Percentiles rank a stretch among this genome's conserved stretches.
Evolutionary conservation across 192 early-diverging fungal species (phyloP).

Genomic region (Backusella australiensis): DNA sequence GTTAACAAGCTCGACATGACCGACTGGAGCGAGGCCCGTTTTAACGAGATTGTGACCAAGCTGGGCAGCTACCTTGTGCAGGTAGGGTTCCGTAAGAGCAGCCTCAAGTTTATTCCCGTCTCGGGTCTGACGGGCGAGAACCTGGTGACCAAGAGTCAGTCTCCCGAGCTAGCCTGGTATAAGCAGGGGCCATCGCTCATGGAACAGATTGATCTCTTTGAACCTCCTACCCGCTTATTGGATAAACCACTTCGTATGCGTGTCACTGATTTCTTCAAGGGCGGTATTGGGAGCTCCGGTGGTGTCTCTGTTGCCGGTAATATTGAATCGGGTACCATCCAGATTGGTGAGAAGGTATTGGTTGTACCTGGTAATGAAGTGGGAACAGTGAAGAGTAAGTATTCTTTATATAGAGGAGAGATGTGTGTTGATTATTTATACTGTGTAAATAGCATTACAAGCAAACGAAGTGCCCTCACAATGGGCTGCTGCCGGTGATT

Average conservation of each 20-base stretch:
- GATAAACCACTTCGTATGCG: conserved; percentile 84
- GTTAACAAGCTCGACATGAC: conserved; percentile 94
- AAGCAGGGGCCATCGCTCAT: conserved; percentile 80
- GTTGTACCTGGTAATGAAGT: conserved; percentile 79
- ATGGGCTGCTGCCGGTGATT: conserved; percentile 96
- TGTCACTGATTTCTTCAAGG: conserved; percentile 89
- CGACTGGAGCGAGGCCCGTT: conserved; percentile 82
- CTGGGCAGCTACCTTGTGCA: conserved; percentile 69
- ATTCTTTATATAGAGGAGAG: too few relatives aligned
- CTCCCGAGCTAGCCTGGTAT: conserved; percentile 58
- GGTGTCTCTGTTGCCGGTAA: conserved; percentile 83
- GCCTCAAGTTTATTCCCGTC: conserved; percentile 84
- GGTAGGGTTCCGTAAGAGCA: conserved; percentile 76
- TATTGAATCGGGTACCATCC: conserved; percentile 85
- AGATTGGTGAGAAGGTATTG: conserved; percentile 80
- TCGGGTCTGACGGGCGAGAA: conserved; percentile 93
- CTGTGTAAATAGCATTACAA: conserved; percentile 61
- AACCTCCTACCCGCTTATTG: conserved; percentile 71
- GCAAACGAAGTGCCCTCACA: conserved; percentile 64
- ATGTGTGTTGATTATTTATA: too few relatives aligned
- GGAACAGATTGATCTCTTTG: conserved; percentile 68
- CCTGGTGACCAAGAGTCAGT: conserved; percentile 49
- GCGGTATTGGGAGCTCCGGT: conserved; percentile 69
- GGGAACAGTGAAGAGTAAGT: conserved; percentile 72
- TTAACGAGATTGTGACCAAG: conserved; percentile 68